Conservation (phyloP, 179 eudicot genomes). For the Silene coronaria region DNA sequence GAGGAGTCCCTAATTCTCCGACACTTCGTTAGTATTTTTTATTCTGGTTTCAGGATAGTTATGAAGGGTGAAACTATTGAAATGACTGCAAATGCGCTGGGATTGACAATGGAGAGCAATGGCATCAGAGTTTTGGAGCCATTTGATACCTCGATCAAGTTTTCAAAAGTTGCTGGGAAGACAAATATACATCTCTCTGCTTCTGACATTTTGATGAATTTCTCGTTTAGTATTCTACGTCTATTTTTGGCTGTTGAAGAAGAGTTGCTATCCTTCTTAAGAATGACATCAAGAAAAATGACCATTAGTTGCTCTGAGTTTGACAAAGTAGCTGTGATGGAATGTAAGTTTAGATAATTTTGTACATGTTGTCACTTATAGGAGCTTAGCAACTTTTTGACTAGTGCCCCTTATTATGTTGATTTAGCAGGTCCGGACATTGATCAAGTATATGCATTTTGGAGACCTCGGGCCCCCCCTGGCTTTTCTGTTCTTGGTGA, state of each 20-base stretch:
- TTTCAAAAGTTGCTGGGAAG: constrained; percentile 72
- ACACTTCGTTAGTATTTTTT: not conserved
- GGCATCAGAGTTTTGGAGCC: constrained; percentile 95
- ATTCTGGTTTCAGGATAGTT: constrained; percentile 58
- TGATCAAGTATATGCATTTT: constrained; percentile 72
- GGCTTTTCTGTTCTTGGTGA: constrained; percentile 97
- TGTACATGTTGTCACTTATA: constrained; percentile 2
- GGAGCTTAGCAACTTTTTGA: not conserved
- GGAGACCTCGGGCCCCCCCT: constrained; percentile 99
- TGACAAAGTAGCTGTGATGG: constrained; percentile 81
- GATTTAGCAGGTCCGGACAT: constrained; percentile 38
- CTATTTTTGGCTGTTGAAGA: constrained; percentile 96
- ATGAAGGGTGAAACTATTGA: constrained; percentile 76
- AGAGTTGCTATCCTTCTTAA: constrained; percentile 69
- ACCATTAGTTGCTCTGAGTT: constrained; percentile 86
- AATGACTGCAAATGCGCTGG: constrained; percentile 78
- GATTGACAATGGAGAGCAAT: constrained; percentile 91
- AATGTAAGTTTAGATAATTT: constrained; percentile 40
- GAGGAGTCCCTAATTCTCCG: not conserved
- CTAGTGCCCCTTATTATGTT: constrained; percentile 9
- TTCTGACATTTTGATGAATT: constrained; percentile 94
- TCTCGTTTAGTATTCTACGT: constrained; percentile 86
- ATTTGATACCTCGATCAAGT: constrained; percentile 78
- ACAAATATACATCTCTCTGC: constrained; percentile 63
- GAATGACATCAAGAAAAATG: constrained; percentile 76